Base-by-base conservation (phyloP, 2,329 filamentous ascomycete genomes). In the Penicillium fuscoglaucum region DNA sequence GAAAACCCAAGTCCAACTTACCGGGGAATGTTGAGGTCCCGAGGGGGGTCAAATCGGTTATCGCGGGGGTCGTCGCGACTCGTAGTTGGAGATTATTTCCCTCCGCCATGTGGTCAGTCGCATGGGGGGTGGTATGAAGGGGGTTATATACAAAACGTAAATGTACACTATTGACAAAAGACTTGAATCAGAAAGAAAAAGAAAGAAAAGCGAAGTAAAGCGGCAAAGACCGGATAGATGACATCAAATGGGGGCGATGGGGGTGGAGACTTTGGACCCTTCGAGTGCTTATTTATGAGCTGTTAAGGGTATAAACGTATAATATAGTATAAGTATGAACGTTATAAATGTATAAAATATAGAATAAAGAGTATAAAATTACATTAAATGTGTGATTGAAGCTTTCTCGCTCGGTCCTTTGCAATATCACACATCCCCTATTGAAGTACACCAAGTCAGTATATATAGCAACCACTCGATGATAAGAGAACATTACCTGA, bases 401-500 rank as follows among this genome's bases (percentile, higher is more conserved):
- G 73, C 74, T 92, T 96, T 33, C 76, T 73, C 1, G 88, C 90
- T 49, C 93, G 84, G 69, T 96, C 91, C 52, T 85, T 84, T 31
- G 93, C 93, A 70, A 97, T 97, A 68, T 92, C 90, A 70, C 91
- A 91, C 90, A 97, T 96, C 41, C 93, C 92, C 89, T 91, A 35
- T 56, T 39, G 4, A 13, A 33, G 31, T 33, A 33, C 31, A 33
- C 2, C 21, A n/a, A 39, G 40, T 62, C 35, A 61, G 46, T 41
- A 26, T 26, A 26, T 24, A 21, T 21, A 21, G 26, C 26, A 26
- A 19, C 29, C 29, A 48, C 15, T 35, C 19, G 49, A 46, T 21
- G 19, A 50, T 24, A 29, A 57, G 46, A 31, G 21, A 31, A 37
- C 9, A 26, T 63, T 76, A 92, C 91, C 82, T 89, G 82, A 50